Conservation (phyloP, 2,329 filamentous ascomycete species). For the Beauveria australis region DNA sequence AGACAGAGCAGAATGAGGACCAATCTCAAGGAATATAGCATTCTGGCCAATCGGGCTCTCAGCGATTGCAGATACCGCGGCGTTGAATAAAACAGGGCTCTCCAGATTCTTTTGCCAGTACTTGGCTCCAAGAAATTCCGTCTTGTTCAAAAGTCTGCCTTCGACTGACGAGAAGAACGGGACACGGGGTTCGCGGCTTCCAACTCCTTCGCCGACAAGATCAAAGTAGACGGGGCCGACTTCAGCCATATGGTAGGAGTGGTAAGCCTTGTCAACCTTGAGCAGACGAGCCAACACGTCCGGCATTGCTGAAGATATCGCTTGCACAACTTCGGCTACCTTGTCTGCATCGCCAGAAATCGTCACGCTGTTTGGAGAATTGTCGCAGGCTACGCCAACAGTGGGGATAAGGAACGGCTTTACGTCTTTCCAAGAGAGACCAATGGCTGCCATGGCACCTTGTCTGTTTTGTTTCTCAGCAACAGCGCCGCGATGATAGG, state of each 20-base stretch:
- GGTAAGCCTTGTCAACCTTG: slow-evolving; percentile 16
- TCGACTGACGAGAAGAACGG: slow-evolving; percentile 5
- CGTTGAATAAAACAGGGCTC: slow-evolving; percentile 17
- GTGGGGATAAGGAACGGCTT: slow-evolving; percentile 2
- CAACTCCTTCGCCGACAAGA: neutral
- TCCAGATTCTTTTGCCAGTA: slow-evolving; percentile 22
- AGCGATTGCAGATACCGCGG: slow-evolving; percentile 5
- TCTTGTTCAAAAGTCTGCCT: neutral
- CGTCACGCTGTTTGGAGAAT: slow-evolving; percentile 25
- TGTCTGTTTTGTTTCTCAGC: slow-evolving; percentile 8
- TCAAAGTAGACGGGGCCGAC: slow-evolving; percentile 11
- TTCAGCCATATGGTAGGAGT: slow-evolving; percentile 24
- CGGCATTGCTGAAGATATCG: slow-evolving; percentile 6
- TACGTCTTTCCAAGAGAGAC: slow-evolving; percentile 14
- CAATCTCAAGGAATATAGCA: slow-evolving; percentile 18
- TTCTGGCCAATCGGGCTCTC: neutral
- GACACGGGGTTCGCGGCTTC: neutral
- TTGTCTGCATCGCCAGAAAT: slow-evolving; percentile 22
- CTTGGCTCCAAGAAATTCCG: neutral
- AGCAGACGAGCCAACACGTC: slow-evolving; percentile 16
- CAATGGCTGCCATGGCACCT: slow-evolving; percentile 23
- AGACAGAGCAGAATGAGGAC: slow-evolving; percentile 20
- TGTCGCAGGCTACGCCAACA: slow-evolving; percentile 25
- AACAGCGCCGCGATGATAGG: slow-evolving; percentile 24
- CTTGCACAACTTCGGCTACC: slow-evolving; percentile 17